Percentiles rank a stretch among this genome's conserved stretches.
Conservation (phyloP, 1,284 basidiomycete species). For the Ceratobasidium sp. region DNA sequence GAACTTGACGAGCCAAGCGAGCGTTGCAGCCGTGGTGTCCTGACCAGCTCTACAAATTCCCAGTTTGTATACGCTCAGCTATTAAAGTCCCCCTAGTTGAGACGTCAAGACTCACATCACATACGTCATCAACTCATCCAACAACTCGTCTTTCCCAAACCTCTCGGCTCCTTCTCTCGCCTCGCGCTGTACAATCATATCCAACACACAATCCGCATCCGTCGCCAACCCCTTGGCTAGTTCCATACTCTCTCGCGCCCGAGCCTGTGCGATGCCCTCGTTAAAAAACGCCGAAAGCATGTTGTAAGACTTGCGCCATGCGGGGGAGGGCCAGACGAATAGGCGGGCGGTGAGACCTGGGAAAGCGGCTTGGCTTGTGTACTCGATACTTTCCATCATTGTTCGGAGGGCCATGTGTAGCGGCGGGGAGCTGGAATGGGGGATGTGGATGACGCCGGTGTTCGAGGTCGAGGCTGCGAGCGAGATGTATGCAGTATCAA, state of each 20-base stretch:
- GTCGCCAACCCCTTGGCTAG: slow-evolving; percentile 7
- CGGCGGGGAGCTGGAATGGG: slow-evolving; percentile 3
- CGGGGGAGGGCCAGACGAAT: not conserved
- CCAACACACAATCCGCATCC: too few species aligned
- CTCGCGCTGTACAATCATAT: slow-evolving; percentile 34
- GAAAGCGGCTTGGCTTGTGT: not conserved
- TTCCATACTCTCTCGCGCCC: not conserved
- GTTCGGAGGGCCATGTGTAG: slow-evolving; percentile 11
- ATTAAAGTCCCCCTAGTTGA: not conserved
- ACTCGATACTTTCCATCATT: slow-evolving; percentile 23
- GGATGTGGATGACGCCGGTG: not conserved
- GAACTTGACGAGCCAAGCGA: slow-evolving; percentile 28
- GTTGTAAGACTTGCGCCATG: not conserved
- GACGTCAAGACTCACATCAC: slow-evolving; percentile 1
- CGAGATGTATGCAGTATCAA: slow-evolving; percentile 12
- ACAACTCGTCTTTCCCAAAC: slow-evolving; percentile 15
- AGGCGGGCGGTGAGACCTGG: slow-evolving; percentile 3
- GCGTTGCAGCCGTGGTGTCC: slow-evolving; percentile 20
- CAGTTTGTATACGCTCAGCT: not conserved
- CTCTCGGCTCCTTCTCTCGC: slow-evolving; percentile 15
- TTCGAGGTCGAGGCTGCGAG: not conserved
- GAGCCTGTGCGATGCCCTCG: slow-evolving; percentile 1
- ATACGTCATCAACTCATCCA: slow-evolving; percentile 39
- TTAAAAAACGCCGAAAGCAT: slow-evolving; percentile 2
- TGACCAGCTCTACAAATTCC: slow-evolving; percentile 13